phyloP scores from a whole-genome alignment of 2,329 filamentous ascomycete genomes.

The Curvularia lunata region DNA sequence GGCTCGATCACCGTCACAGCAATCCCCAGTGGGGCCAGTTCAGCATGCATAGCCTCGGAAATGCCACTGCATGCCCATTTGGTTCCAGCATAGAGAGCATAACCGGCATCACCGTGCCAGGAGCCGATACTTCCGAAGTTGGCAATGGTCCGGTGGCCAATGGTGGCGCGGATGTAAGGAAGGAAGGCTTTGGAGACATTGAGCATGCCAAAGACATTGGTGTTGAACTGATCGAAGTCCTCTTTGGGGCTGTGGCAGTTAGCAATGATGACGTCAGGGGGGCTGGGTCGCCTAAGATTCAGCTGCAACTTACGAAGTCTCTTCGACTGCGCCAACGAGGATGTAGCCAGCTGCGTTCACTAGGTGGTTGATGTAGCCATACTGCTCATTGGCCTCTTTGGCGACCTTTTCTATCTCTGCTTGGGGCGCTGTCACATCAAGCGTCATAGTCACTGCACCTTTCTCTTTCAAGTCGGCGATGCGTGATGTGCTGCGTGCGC shows the following conservation, averaged over 20 bases:
- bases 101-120: constrained; percentile 49
- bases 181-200: constrained; percentile 58
- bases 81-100: constrained; percentile 55
- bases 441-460: constrained; percentile 46
- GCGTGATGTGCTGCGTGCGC: constrained; percentile 50
- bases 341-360: not conserved
- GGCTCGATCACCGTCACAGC: constrained; percentile 39
- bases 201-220: constrained; percentile 62
- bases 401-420: not conserved
- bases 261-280: not conserved
- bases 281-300: not conserved
- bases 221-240: constrained; percentile 54
- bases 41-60: constrained; percentile 52
- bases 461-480: constrained; percentile 44
- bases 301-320: not conserved
- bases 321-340: not conserved
- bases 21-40: constrained; percentile 56
- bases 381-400: not conserved
- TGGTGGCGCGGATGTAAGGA: constrained; percentile 54
- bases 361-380: not conserved
- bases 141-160: constrained; percentile 10
- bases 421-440: constrained; percentile 50
- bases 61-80: constrained; percentile 56
- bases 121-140: constrained; percentile 58
- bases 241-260: constrained; percentile 44